Evolutionary conservation across 345 rosid species (phyloP).

Genomic region (Eutrema japonicum): DNA sequence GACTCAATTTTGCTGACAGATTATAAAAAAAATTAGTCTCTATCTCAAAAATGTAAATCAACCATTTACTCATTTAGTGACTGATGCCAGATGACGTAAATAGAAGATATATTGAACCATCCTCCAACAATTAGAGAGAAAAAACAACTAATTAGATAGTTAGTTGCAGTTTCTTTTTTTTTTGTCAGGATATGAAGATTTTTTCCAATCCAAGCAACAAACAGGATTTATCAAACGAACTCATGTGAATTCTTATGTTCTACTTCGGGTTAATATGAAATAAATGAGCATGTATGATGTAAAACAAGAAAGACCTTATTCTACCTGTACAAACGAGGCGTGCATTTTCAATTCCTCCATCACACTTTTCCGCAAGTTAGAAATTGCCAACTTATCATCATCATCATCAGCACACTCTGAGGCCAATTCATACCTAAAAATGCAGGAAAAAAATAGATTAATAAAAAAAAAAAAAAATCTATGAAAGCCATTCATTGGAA

Average conservation of each 20-base stretch:
- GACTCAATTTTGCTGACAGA: neutral
- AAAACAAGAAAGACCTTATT: slow-evolving; percentile 1
- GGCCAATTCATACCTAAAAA: slow-evolving; percentile 75
- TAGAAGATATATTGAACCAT: neutral
- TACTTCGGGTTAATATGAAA: neutral
- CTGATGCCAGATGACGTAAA: neutral
- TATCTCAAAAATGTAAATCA: neutral
- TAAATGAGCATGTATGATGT: neutral
- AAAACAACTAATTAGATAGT: neutral
- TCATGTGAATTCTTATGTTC: slow-evolving; percentile 16
- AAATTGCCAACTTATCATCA: slow-evolving; percentile 76
- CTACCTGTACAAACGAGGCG: slow-evolving; percentile 69
- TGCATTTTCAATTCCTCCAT: slow-evolving; percentile 82
- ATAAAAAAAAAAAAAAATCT: slow-evolving; percentile 31
- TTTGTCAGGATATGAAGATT: neutral
- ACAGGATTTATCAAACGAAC: neutral
- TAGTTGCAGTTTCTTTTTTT: neutral
- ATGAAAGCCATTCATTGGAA: neutral
- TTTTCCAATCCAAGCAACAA: neutral
- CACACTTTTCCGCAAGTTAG: slow-evolving; percentile 69
- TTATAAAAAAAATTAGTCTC: neutral
- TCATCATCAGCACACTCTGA: slow-evolving; percentile 97
- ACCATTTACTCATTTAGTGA: slow-evolving; percentile 3
- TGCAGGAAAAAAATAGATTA: neutral
- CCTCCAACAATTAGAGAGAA: neutral